Conservation (phyloP, 345 rosid species). For the Boechera divaricarpa region DNA sequence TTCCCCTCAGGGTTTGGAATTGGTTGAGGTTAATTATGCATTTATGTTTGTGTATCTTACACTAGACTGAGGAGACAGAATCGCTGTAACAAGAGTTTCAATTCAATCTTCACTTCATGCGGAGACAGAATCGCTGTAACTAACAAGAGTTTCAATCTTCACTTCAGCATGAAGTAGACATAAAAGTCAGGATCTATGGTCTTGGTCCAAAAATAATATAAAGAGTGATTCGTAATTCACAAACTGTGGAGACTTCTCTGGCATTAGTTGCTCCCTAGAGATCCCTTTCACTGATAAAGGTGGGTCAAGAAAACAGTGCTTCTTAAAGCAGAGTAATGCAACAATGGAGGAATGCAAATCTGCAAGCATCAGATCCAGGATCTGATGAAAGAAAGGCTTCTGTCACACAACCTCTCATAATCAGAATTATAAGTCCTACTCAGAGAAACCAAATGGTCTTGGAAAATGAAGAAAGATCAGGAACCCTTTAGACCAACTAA, state of each 20-base stretch:
- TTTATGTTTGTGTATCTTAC: neutral
- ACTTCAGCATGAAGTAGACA: constrained; percentile 42
- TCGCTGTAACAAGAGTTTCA: constrained; percentile 58
- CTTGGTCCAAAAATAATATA: constrained; percentile 50
- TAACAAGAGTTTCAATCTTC: constrained; percentile 56
- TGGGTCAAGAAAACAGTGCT: constrained; percentile 44
- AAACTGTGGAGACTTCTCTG: constrained; percentile 56
- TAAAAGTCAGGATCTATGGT: constrained; percentile 61
- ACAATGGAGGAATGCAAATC: constrained; percentile 1
- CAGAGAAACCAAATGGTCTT: constrained; percentile 39
- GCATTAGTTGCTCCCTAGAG: constrained; percentile 51
- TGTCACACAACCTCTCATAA: constrained; percentile 48
- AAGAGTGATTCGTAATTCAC: constrained; percentile 47
- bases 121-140: constrained; percentile 66
- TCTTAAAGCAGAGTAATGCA: constrained; percentile 50
- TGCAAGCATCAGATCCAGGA: constrained; percentile 68
- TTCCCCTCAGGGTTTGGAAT: neutral
- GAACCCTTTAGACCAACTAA: constrained; percentile 56
- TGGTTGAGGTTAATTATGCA: neutral
- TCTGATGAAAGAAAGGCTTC: constrained; percentile 65
- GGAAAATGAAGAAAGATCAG: constrained; percentile 57
- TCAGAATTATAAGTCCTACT: constrained; percentile 41
- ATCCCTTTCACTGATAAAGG: constrained; percentile 56
- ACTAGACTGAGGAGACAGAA: constrained; percentile 63
- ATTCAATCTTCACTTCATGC: constrained; percentile 56